These are phyloP conservation scores for Chlorella sp. DNA, from an alignment of 139 green algal species.

Conservation along the genomic window DNA sequence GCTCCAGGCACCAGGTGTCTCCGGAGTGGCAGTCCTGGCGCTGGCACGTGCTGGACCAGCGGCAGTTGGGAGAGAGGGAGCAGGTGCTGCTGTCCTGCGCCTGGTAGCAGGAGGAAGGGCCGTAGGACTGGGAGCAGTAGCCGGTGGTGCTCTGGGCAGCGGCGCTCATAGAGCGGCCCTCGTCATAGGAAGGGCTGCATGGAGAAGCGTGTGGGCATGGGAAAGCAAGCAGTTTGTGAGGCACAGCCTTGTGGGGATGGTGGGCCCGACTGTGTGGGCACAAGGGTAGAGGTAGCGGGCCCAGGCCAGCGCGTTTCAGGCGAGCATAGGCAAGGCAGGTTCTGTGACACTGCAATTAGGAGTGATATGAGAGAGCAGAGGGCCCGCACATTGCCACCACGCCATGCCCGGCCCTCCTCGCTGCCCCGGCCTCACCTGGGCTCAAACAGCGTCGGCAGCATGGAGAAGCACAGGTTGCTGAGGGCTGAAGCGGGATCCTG, in stretches of 20 bases:
- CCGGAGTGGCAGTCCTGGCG: neutral
- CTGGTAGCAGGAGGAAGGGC: neutral
- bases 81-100: neutral
- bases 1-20: conserved; percentile 12
- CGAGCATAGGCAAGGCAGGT: too few relatives aligned
- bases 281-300: neutral
- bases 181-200: neutral
- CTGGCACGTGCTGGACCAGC: neutral
- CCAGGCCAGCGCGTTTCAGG: too few relatives aligned
- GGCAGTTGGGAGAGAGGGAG: neutral
- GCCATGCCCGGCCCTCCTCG: neutral
- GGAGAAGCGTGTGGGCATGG: neutral
- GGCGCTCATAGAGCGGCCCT: neutral
- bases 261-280: neutral
- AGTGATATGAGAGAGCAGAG: too few relatives aligned
- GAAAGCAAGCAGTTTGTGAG: neutral
- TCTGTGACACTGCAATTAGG: too few relatives aligned
- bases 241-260: neutral
- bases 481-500: neutral
- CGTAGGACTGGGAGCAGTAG: neutral
- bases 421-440: neutral
- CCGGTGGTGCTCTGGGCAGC: neutral
- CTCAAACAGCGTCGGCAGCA: neutral
- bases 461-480: neutral
- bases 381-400: neutral